These are phyloP conservation scores for Camillea tinctor DNA, from an alignment of 2,329 filamentous ascomycete genomes.

Conservation along the genomic window DNA sequence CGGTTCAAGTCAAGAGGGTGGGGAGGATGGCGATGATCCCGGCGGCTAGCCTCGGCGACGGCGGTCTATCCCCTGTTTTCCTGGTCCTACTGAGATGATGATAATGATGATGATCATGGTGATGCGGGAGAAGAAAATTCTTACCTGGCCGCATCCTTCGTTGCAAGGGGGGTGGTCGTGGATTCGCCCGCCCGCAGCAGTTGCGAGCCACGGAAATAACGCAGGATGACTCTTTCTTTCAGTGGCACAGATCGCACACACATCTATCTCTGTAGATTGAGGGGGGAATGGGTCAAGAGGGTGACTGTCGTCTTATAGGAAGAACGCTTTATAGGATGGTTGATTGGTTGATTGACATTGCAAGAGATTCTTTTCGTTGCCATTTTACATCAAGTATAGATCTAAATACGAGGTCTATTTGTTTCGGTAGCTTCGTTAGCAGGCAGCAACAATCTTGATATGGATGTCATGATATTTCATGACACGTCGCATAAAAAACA, in stretches of 20 bases:
- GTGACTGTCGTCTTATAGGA: conserved; percentile 24
- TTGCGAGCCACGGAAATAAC: not conserved
- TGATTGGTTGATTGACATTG: not conserved
- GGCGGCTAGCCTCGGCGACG: conserved; percentile 59
- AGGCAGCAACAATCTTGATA: too few relatives aligned
- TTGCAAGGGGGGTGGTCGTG: not conserved
- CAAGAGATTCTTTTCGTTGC: not conserved
- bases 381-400: too few relatives aligned
- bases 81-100: conserved; percentile 53
- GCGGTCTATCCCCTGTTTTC: conserved; percentile 66
- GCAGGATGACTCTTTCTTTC: not conserved
- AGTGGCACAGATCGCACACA: not conserved
- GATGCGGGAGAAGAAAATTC: not conserved
- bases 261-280: conserved; percentile 24
- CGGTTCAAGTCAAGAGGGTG: conserved; percentile 50
- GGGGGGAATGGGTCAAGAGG: conserved; percentile 30
- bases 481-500: too few relatives aligned
- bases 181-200: too few relatives aligned
- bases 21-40: conserved; percentile 65
- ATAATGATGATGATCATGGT: conserved; percentile 13
- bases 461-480: too few relatives aligned
- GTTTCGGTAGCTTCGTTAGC: too few relatives aligned
- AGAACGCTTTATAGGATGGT: not conserved
- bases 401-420: too few relatives aligned
- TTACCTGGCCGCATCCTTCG: not conserved